These are phyloP conservation scores for Sarcocystis neurona DNA, from an alignment of 169 alveolate species.

Conservation along the genomic window DNA sequence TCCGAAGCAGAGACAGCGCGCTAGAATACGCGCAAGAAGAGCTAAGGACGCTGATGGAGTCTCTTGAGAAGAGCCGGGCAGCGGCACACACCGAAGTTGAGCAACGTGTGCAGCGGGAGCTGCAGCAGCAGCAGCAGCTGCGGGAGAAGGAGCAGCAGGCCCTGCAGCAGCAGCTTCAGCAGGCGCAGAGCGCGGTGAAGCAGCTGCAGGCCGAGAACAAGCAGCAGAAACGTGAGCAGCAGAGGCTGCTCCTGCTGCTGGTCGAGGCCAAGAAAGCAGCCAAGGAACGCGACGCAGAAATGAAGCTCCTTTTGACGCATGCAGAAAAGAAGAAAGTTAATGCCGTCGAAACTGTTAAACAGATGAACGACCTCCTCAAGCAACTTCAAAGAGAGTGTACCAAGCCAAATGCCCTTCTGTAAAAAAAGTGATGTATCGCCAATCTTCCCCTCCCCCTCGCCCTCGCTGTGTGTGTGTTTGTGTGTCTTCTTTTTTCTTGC, in stretches of 20 bases:
- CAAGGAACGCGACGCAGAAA: slow-evolving; percentile 1
- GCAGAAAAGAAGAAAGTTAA: neutral
- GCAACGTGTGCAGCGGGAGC: neutral
- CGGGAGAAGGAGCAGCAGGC: neutral
- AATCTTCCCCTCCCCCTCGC: too few species aligned
- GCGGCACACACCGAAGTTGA: neutral
- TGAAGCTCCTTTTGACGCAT: neutral
- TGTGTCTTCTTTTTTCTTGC: too few species aligned
- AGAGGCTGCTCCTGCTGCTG: neutral
- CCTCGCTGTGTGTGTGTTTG: too few species aligned
- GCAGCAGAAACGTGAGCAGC: neutral
- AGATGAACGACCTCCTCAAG: neutral
- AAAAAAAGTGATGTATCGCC: neutral
- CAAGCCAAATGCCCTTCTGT: neutral
- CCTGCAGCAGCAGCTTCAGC: neutral
- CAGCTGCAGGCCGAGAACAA: neutral
- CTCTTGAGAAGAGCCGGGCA: neutral
- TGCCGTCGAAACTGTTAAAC: slow-evolving; percentile 26
- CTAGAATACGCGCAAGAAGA: slow-evolving; percentile 30
- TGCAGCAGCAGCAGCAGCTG: neutral
- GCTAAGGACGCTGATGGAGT: neutral
- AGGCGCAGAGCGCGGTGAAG: neutral
- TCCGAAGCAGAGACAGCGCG: neutral
- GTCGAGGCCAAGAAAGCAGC: neutral
- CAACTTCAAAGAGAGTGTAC: slow-evolving; percentile 8